Evolutionary conservation across 2,329 filamentous ascomycete genomes (phyloP).

Genomic region (Colletotrichum higginsianum): DNA sequence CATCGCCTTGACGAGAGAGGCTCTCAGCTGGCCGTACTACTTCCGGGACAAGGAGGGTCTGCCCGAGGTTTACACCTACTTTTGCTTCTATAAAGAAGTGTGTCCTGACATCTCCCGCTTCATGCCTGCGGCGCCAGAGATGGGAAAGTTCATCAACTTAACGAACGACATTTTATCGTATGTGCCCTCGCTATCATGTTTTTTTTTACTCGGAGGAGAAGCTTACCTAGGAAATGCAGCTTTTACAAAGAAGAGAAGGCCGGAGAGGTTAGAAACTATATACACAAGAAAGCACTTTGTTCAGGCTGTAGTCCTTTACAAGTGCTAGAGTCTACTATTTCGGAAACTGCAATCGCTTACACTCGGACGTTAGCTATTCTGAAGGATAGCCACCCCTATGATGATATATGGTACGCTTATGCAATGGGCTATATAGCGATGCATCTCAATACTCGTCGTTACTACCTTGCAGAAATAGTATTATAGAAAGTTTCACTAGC

Average conservation of each 20-base stretch:
- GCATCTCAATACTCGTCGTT: constrained; percentile 39
- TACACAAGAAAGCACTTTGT: constrained; percentile 44
- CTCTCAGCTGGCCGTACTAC: constrained; percentile 48
- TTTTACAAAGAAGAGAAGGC: constrained; percentile 51
- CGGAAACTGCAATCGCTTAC: constrained; percentile 41
- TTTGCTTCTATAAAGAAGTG: constrained; percentile 47
- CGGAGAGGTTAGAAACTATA: constrained; percentile 48
- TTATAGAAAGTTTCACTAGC: not conserved
- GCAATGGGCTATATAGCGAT: constrained; percentile 48
- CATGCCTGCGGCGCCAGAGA: constrained; percentile 48
- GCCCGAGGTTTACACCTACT: constrained; percentile 47
- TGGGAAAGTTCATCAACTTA: constrained; percentile 47
- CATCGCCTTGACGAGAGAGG: constrained; percentile 43
- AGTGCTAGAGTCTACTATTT: constrained; percentile 18
- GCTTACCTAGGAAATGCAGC: constrained; percentile 19
- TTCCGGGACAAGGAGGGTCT: constrained; percentile 48
- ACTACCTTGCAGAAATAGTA: constrained; percentile 39
- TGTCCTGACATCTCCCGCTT: constrained; percentile 48
- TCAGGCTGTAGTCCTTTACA: constrained; percentile 9
- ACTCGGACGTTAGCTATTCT: constrained; percentile 44
- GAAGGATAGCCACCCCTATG: constrained; percentile 43
- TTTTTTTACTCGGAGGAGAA: not conserved
- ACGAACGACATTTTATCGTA: constrained; percentile 50
- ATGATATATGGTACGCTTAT: constrained; percentile 45
- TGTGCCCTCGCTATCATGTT: constrained; percentile 17